Evolutionary conservation across 129 eudicot genomes (phyloP).

Genomic region (Helianthus annuus): HanXRQr2.0-SUNRISE NC_035447.2:69670865-69671364

Average conservation of each 20-base stretch:
- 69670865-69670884: background rate
- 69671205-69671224: constrained; percentile 59
- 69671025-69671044: constrained; percentile 16
- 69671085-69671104: too few species aligned
- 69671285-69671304: background rate
- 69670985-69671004: background rate
- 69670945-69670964: constrained; percentile 7
- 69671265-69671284: background rate
- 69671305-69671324: background rate
- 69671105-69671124: too few species aligned
- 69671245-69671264: constrained; percentile 33
- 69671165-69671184: constrained; percentile 89
- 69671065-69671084: too few species aligned
- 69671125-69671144: too few species aligned
- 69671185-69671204: constrained; percentile 91
- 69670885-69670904: background rate
- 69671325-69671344: too few species aligned
- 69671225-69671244: constrained; percentile 4
- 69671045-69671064: too few species aligned
- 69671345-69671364: background rate
- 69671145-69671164: too few species aligned
- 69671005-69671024: background rate
- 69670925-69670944: constrained; percentile 14
- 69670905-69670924: background rate
- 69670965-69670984: constrained; percentile 12